phyloP scores from a whole-genome alignment of 805 yeast species.

The Yarrowia divulgata region DNA sequence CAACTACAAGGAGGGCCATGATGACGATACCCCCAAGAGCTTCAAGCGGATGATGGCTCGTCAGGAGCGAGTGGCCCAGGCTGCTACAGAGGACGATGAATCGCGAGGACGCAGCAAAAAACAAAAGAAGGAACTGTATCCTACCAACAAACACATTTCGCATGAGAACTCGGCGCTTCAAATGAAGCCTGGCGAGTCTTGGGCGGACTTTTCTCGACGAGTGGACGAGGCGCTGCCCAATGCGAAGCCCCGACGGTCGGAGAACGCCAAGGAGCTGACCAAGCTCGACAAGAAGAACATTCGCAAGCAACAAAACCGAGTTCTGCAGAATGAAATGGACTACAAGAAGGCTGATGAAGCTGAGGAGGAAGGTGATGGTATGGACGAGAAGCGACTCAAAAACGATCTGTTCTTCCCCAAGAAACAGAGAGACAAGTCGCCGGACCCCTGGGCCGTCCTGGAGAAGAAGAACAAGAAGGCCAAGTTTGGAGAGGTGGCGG shows the following conservation, averaged over 20 bases:
- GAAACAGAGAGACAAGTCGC: constrained; percentile 49
- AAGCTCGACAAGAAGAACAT: constrained; percentile 47
- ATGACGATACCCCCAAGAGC: constrained; percentile 51
- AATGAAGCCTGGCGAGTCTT: constrained; percentile 51
- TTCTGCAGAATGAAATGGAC: constrained; percentile 43
- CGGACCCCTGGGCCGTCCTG: constrained; percentile 55
- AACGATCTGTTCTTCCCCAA: constrained; percentile 22
- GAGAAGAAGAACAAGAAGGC: constrained; percentile 46
- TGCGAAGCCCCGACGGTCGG: constrained; percentile 47
- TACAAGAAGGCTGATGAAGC: constrained; percentile 34
- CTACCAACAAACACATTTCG: constrained; percentile 31
- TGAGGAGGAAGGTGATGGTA: constrained; percentile 41
- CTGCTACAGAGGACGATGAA: constrained; percentile 11
- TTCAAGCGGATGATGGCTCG: constrained; percentile 48
- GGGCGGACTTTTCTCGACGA: constrained; percentile 52
- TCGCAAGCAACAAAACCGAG: constrained; percentile 43
- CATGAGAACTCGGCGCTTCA: constrained; percentile 42
- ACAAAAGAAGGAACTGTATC: constrained; percentile 13
- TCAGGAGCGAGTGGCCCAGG: constrained; percentile 40
- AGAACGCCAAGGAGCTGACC: constrained; percentile 47
- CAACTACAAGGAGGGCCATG: constrained; percentile 42
- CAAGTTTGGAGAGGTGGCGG: constrained; percentile 55
- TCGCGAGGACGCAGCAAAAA: constrained; percentile 31
- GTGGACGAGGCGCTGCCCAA: constrained; percentile 54
- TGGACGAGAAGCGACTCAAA: constrained; percentile 9